These are phyloP conservation scores for Globisporangium irregulare DNA, from an alignment of 352 stramenopile genomes.

Conservation along the genomic window DNA sequence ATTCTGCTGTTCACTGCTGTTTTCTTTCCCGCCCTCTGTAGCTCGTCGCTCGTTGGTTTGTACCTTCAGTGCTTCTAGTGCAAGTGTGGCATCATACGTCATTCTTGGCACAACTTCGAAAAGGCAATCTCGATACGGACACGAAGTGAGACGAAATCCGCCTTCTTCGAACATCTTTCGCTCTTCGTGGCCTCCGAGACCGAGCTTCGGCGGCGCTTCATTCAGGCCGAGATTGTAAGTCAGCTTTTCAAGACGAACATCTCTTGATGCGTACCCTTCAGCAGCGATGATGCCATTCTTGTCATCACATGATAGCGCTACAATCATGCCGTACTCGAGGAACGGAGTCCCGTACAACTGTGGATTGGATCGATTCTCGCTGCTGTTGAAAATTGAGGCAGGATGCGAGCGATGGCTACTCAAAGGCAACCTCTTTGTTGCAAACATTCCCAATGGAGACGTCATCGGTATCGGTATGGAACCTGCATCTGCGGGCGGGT, in stretches of 20 bases:
- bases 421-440: slow-evolving; percentile 35
- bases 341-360: slow-evolving; percentile 37
- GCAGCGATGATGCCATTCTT: slow-evolving; percentile 47
- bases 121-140: slow-evolving; percentile 61
- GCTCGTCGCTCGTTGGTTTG: slow-evolving; percentile 4
- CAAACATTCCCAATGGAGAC: slow-evolving; percentile 45
- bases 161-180: slow-evolving; percentile 33
- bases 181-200: slow-evolving; percentile 43
- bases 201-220: slow-evolving; percentile 32
- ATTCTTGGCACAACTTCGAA: slow-evolving; percentile 77
- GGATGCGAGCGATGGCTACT: slow-evolving; percentile 34
- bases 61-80: slow-evolving; percentile 27
- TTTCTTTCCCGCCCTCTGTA: not conserved
- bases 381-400: slow-evolving; percentile 29
- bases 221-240: slow-evolving; percentile 27
- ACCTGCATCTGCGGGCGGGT: slow-evolving; percentile 18
- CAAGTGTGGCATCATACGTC: slow-evolving; percentile 63
- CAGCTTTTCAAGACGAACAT: slow-evolving; percentile 56
- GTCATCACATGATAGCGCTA: slow-evolving; percentile 62
- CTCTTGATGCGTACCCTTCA: slow-evolving; percentile 52
- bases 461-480: slow-evolving; percentile 23
- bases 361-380: slow-evolving; percentile 23
- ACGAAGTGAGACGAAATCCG: slow-evolving; percentile 37
- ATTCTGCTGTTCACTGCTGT: slow-evolving; percentile 3
- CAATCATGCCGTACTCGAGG: slow-evolving; percentile 68